These are phyloP conservation scores for Imleria badia DNA, from an alignment of 768 basidiomycete species.

Conservation along the genomic window DNA sequence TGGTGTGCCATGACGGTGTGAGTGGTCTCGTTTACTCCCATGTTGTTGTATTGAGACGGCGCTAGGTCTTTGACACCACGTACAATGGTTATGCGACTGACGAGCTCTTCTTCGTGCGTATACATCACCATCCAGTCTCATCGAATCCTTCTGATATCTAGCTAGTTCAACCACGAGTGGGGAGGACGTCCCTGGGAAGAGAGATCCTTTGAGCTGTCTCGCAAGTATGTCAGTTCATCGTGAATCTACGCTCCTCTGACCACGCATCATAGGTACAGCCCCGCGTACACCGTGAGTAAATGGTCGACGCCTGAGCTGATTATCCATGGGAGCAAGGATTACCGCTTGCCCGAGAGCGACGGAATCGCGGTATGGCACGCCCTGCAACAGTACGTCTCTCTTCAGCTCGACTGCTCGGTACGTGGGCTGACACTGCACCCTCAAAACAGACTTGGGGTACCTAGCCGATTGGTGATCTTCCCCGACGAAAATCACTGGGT, in stretches of 20 bases:
- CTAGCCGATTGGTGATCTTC: slow-evolving; percentile 79
- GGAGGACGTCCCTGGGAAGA: slow-evolving; percentile 78
- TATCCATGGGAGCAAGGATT: slow-evolving; percentile 89
- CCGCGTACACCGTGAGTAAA: slow-evolving; percentile 75
- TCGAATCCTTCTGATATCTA: not conserved
- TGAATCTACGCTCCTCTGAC: not conserved
- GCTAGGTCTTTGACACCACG: slow-evolving; percentile 68
- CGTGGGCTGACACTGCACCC: not conserved
- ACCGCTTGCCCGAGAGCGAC: slow-evolving; percentile 82
- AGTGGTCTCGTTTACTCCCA: slow-evolving; percentile 13
- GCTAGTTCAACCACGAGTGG: slow-evolving; percentile 84
- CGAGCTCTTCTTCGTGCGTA: slow-evolving; percentile 83
- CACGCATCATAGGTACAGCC: slow-evolving; percentile 56
- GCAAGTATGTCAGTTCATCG: slow-evolving; percentile 44
- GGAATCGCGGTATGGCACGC: slow-evolving; percentile 85
- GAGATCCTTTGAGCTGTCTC: slow-evolving; percentile 50
- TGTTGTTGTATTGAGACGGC: not conserved
- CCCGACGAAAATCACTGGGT: slow-evolving; percentile 96
- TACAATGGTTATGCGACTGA: slow-evolving; percentile 90
- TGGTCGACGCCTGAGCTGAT: slow-evolving; percentile 86
- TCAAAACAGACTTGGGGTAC: slow-evolving; percentile 56
- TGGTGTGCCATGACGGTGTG: slow-evolving; percentile 92
- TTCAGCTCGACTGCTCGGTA: not conserved
- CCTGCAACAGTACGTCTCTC: slow-evolving; percentile 65
- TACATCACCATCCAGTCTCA: not conserved